Evolutionary conservation across 371 early-diverging fungal species (phyloP).

Genomic region (Apophysomyces variabilis): DNA sequence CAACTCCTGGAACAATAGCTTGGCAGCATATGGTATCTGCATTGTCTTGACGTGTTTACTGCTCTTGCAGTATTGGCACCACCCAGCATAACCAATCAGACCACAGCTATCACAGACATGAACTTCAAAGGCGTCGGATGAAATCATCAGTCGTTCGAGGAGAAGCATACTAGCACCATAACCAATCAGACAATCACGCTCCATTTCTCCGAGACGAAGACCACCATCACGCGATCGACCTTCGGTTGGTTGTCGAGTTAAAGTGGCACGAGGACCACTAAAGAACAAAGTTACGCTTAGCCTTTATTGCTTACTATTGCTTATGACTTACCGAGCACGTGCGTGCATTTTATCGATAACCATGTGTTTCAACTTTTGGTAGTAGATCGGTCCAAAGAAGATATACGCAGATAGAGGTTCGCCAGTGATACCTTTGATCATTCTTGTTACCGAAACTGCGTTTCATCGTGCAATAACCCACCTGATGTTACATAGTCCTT

Average conservation of each 20-base stretch:
- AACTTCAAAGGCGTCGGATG: constrained; percentile 94
- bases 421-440: constrained; percentile 75
- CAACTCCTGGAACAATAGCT: constrained; percentile 95
- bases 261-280: constrained; percentile 92
- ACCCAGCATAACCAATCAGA: constrained; percentile 91
- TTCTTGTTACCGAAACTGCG: constrained; percentile 23
- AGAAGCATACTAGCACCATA: constrained; percentile 96
- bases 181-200: constrained; percentile 98
- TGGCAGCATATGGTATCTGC: constrained; percentile 98
- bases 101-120: constrained; percentile 95
- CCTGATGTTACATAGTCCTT: constrained; percentile 98
- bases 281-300: background rate
- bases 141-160: constrained; percentile 94
- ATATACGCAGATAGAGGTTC: constrained; percentile 95
- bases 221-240: constrained; percentile 99
- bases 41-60: constrained; percentile 85
- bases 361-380: constrained; percentile 99
- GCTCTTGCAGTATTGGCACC: constrained; percentile 96
- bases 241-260: constrained; percentile 99
- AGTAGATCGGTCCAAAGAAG: constrained; percentile 98
- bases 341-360: constrained; percentile 99
- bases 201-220: constrained; percentile 99
- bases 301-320: background rate
- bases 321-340: constrained; percentile 74
- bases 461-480: constrained; percentile 7